These are phyloP conservation scores for Lenzites betulinus DNA, from an alignment of 768 basidiomycete species.

Conservation along the genomic window DNA sequence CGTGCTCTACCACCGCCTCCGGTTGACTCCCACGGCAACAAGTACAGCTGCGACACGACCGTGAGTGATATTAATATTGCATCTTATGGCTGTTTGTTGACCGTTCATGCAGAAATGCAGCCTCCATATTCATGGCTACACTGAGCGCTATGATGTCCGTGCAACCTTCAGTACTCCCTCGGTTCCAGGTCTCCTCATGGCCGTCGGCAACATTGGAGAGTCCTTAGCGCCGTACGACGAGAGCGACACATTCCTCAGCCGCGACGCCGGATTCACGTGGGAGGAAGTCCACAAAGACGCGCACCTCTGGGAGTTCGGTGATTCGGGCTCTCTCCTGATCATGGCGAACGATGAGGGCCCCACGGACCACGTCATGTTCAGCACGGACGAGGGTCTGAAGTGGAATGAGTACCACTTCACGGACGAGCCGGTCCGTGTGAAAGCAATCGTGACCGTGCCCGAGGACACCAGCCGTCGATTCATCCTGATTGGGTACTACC, in stretches of 20 bases:
- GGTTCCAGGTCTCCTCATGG: slow-evolving; percentile 91
- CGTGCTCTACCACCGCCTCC: slow-evolving; percentile 75
- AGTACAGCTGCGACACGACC: slow-evolving; percentile 69
- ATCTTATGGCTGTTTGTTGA: no score
- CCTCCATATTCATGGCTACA: slow-evolving; percentile 94
- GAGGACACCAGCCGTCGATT: slow-evolving; percentile 90
- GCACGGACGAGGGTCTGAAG: slow-evolving; percentile 81
- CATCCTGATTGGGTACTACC: slow-evolving; percentile 73
- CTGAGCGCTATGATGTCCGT: slow-evolving; percentile 85
- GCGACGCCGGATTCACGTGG: slow-evolving; percentile 98
- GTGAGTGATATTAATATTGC: slow-evolving; percentile 42
- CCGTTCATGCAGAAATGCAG: slow-evolving; percentile 62
- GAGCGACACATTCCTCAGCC: slow-evolving; percentile 93
- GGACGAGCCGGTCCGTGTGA: slow-evolving; percentile 71
- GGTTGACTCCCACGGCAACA: slow-evolving; percentile 70
- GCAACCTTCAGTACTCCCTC: slow-evolving; percentile 94
- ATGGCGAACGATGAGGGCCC: slow-evolving; percentile 96
- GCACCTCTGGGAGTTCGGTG: slow-evolving; percentile 97
- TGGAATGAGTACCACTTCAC: slow-evolving; percentile 91
- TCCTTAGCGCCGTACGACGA: slow-evolving; percentile 77
- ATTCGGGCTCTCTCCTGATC: slow-evolving; percentile 91
- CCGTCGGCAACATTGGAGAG: slow-evolving; percentile 94
- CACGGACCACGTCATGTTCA: slow-evolving; percentile 86
- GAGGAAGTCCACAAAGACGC: slow-evolving; percentile 98
- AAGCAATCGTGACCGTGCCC: slow-evolving; percentile 83